Percentiles rank a stretch among this genome's conserved stretches.
Evolutionary conservation across 1,139 yeast genomes (phyloP).

Genomic region (Wickerhamomyces sp.): DNA sequence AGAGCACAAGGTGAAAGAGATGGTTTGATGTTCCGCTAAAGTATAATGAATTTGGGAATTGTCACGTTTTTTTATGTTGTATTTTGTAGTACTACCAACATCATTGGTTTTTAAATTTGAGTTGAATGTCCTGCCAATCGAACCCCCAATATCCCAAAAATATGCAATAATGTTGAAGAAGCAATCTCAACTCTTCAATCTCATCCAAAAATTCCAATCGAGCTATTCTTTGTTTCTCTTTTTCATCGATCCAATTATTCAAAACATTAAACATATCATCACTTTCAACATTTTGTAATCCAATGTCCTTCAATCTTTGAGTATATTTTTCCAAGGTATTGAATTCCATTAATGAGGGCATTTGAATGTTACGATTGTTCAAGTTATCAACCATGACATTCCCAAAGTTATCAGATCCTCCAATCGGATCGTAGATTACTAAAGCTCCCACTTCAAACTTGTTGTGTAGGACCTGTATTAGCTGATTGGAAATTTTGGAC

Average conservation of each 20-base stretch:
- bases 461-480: slow-evolving; percentile 33
- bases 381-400: slow-evolving; percentile 75
- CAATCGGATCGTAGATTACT: slow-evolving; percentile 81
- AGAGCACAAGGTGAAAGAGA: slow-evolving; percentile 70
- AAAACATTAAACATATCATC: slow-evolving; percentile 59
- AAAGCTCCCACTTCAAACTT: slow-evolving; percentile 33
- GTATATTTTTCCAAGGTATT: slow-evolving; percentile 46
- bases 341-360: slow-evolving; percentile 55
- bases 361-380: slow-evolving; percentile 52
- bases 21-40: slow-evolving; percentile 50
- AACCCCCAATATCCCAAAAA: slow-evolving; percentile 28
- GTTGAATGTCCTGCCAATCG: slow-evolving; percentile 8
- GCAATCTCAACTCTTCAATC: slow-evolving; percentile 72
- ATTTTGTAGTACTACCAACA: neutral
- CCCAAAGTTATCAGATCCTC: slow-evolving; percentile 76
- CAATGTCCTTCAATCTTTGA: slow-evolving; percentile 27
- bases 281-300: slow-evolving; percentile 29
- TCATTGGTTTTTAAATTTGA: neutral
- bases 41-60: slow-evolving; percentile 31
- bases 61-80: too few species aligned
- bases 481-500: slow-evolving; percentile 47
- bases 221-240: slow-evolving; percentile 51
- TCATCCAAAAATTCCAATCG: slow-evolving; percentile 81
- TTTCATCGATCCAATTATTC: slow-evolving; percentile 46
- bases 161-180: slow-evolving; percentile 75